Evolutionary conservation across 352 stramenopile genomes (phyloP), one percentile per base, ranked within the genome.

Genomic region (Pythium chondricola): DNA sequence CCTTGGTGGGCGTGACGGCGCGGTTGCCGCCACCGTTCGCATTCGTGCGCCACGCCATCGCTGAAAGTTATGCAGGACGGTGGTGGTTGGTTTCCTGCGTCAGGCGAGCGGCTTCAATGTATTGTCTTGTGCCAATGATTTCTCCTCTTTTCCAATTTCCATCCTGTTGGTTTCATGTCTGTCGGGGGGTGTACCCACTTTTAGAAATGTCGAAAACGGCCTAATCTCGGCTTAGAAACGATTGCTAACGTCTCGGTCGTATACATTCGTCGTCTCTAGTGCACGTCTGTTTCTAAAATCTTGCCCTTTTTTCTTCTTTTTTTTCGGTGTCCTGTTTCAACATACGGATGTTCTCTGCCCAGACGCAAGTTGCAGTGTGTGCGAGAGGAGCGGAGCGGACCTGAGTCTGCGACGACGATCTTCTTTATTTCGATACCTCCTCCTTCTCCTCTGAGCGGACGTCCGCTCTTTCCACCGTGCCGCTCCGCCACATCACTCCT

Each of bases 31-130:
- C n/a, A n/a, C n/a, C n/a, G 37, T 58, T 56, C 7, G 38, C 52
- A 38, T 68, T 65, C 42, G 58, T 49, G 27, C 65, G 65, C 65
- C 61, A 71, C 24, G 61, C 61, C 61, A 71, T 71, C 29, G 29
- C 13, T 33, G 29, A n/a, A n/a, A n/a, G n/a, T n/a, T n/a, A n/a
- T n/a, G n/a, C n/a, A n/a, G n/a, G n/a, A n/a, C n/a, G n/a, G n/a
- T n/a, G n/a, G n/a, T n/a, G n/a, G n/a, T n/a, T n/a, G n/a, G n/a
- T n/a, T n/a, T n/a, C n/a, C n/a, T n/a, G n/a, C n/a, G n/a, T n/a
- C n/a, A n/a, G n/a, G n/a, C n/a, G n/a, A n/a, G 13, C 29, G 29
- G 29, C 7, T 33, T 33, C 29, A 33, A 33, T 33, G 29, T 13
- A 33, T 13, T 33, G n/a, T n/a, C n/a, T n/a, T n/a, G n/a, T n/a